Conservation (phyloP, 2,329 filamentous ascomycete species). For the Fusarium caatingaense region DNA sequence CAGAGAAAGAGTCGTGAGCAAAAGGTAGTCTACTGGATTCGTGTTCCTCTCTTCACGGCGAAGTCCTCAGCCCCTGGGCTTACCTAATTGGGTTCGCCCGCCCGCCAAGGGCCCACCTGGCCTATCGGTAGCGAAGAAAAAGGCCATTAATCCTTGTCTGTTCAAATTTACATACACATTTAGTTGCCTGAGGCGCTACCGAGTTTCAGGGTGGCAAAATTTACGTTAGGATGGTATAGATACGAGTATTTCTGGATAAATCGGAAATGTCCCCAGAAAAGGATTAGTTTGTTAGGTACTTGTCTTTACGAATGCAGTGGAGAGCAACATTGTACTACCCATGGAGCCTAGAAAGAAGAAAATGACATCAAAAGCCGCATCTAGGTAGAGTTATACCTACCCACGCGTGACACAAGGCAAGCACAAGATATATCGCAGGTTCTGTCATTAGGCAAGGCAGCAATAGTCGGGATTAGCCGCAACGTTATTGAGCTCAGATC, state of each 20-base stretch:
- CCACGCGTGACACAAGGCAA: too few species aligned
- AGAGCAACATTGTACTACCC: too few species aligned
- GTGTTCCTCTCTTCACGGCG: constrained; percentile 32
- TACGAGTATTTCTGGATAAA: neutral
- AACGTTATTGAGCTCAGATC: neutral
- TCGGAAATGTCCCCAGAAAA: constrained; percentile 11
- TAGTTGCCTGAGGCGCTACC: constrained; percentile 40
- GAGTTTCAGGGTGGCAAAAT: constrained; percentile 6
- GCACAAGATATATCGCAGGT: too few species aligned
- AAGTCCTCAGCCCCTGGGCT: constrained; percentile 45
- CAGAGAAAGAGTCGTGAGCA: constrained; percentile 36
- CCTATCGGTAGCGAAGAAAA: constrained; percentile 16
- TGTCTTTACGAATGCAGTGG: too few species aligned
- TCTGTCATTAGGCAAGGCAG: too few species aligned
- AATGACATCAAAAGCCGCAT: too few species aligned
- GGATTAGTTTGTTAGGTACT: neutral
- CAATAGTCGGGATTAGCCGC: too few species aligned
- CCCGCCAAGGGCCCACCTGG: constrained; percentile 24
- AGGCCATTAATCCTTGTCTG: constrained; percentile 25
- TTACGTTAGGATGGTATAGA: neutral
- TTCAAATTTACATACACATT: constrained; percentile 6
- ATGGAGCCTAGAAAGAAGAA: too few species aligned
- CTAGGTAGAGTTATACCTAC: too few species aligned
- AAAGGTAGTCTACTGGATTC: constrained; percentile 32
- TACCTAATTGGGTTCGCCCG: constrained; percentile 40